These are phyloP conservation scores for Lactuca sativa DNA, from an alignment of 129 eudicot genomes.

Conservation along the genomic window DNA sequence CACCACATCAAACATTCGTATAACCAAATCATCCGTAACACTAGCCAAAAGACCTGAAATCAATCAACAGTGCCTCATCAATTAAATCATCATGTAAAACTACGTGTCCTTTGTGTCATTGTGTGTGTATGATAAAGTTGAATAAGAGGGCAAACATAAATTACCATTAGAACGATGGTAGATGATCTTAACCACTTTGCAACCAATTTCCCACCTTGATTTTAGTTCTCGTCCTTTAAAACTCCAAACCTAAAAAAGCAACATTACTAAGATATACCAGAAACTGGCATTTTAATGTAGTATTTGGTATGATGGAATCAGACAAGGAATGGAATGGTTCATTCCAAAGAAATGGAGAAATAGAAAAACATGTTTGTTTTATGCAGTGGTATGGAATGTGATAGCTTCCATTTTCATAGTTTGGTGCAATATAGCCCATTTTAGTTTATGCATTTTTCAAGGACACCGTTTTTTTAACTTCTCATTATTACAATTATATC, in stretches of 20 bases:
- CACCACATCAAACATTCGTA: conserved; percentile 89
- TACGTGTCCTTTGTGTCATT: too few relatives aligned
- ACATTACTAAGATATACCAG: conserved; percentile 3
- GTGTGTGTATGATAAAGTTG: conserved; percentile 4
- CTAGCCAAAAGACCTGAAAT: conserved; percentile 81
- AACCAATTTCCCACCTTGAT: conserved; percentile 85
- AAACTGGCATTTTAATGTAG: background rate
- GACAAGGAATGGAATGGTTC: background rate
- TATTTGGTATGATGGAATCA: background rate
- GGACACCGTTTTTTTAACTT: too few relatives aligned
- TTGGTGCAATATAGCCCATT: too few relatives aligned
- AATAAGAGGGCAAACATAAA: background rate
- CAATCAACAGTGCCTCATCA: background rate
- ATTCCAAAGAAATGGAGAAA: background rate
- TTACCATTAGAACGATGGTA: conserved; percentile 86
- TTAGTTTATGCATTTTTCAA: too few relatives aligned
- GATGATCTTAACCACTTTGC: conserved; percentile 66
- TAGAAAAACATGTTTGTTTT: too few relatives aligned
- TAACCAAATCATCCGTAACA: conserved; percentile 85
- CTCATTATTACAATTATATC: too few relatives aligned
- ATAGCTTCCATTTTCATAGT: too few relatives aligned
- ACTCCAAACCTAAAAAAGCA: conserved; percentile 69
- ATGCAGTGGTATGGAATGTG: too few relatives aligned
- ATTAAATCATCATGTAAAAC: too few relatives aligned
- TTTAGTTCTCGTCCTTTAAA: conserved; percentile 70